Percentiles rank a stretch among this genome's conserved stretches.
phyloP scores from a whole-genome alignment of 768 basidiomycete species.

The Hemileccinum rubropunctum region DNA sequence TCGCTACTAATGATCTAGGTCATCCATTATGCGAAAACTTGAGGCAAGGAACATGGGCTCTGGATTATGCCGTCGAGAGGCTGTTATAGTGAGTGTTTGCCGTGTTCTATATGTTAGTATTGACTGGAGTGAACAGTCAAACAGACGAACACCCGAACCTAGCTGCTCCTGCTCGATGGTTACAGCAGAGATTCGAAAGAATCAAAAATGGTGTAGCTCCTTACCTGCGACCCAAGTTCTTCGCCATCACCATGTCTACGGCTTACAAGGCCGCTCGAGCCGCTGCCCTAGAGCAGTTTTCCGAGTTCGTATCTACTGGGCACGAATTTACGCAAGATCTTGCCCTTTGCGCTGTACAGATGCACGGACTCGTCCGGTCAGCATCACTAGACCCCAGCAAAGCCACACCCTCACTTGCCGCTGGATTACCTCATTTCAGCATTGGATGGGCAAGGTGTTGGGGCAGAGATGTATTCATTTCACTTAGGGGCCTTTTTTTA shows the following conservation, averaged over 20 bases:
- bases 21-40: constrained; percentile 88
- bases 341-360: constrained; percentile 80
- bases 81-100: constrained; percentile 58
- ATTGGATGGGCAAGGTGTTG: constrained; percentile 94
- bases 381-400: constrained; percentile 81
- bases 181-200: constrained; percentile 82
- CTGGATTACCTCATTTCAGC: constrained; percentile 93
- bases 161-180: constrained; percentile 72
- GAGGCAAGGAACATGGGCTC: constrained; percentile 85
- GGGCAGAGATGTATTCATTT: constrained; percentile 96
- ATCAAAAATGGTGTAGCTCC: constrained; percentile 73
- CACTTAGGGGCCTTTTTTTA: constrained; percentile 87
- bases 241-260: constrained; percentile 84
- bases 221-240: constrained; percentile 94
- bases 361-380: constrained; percentile 88
- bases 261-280: constrained; percentile 91
- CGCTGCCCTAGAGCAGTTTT: constrained; percentile 81
- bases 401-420: constrained; percentile 80
- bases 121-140: constrained; percentile 44
- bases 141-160: constrained; percentile 63
- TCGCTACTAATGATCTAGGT: constrained; percentile 89
- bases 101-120: constrained; percentile 6
- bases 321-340: constrained; percentile 89
- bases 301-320: constrained; percentile 82
- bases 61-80: constrained; percentile 80